Evolutionary conservation across 345 rosid genomes (phyloP), one percentile per base, ranked within the genome.

Genomic region (Carallia pectinifolia): DNA sequence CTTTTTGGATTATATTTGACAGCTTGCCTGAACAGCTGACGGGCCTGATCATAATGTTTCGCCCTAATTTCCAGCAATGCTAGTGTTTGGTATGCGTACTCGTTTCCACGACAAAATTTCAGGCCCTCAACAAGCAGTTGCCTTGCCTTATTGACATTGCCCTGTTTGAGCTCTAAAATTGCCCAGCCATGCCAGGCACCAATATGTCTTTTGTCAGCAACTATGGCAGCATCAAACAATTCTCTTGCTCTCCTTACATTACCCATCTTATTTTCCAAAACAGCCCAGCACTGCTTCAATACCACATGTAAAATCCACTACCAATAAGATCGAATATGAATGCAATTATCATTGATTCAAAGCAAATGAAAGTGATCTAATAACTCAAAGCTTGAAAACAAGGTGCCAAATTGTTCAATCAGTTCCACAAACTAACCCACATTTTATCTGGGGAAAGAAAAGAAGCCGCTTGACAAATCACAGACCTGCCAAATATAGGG

Each of bases 131-230:
- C 88, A 52, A 94, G 97, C 36, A 94, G 77, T 52, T 91, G 88
- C 78, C 99, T 90, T 1, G 97, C 99, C 80, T 90, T 95, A 82
- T 84, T 95, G 64, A 91, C 75, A 75, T 90, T 95, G 48, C 97
- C 97, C 72, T 86, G 89, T 76, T 91, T 89, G 48, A 91, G 85
- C 90, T 95, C 99, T 65, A 95, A 76, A 76, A 91, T 88, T 53
- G 97, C 97, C 99, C 97, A 95, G 61, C 97, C 99, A 76, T 95
- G 99, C 99, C 99, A 95, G 16, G 96, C 95, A 75, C 96, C 97
- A 44, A 85, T 67, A 72, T 95, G 97, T 66, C 78, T 84, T 81
- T 87, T 91, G 68, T 95, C 96, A 66, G 97, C 97, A 67, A 95
- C 96, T 0, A 95, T 95, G 29, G 99, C 95, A 2, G 97, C 99